Evolutionary conservation across 345 rosid genomes (phyloP), one percentile per base, ranked within the genome.

Genomic region (Camelina laxa): DNA sequence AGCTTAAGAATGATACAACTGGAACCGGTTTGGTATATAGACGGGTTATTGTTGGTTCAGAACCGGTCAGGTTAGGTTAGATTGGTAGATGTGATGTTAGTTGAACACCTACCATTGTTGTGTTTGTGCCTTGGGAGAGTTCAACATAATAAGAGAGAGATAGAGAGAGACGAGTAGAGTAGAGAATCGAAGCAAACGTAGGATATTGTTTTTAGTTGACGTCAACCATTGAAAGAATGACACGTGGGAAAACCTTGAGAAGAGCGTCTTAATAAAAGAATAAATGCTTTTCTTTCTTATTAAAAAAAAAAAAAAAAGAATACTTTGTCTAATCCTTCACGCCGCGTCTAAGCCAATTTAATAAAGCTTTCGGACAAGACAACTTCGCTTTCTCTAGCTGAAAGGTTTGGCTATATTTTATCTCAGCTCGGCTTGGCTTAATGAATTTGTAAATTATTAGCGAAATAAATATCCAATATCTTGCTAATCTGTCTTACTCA

Each of bases 251-350:
- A 10, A 10, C 22, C 10, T 53, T 33, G 70, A 75, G 75, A 69
- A 44, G 51, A 33, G 74, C 69, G 69, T 68, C 19, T 68, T 35
- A 69, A 33, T 33, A 33, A 31, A 31, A 16, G 76, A 61, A 75
- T 76, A 55, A 69, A 69, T 69, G 54, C 64, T 55, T 69, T 56
- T 42, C 65, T 58, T 58, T 6, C 20, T n/a, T 42, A 21, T 7
- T 17, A 64, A 64, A 54, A 21, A 45, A 44, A 36, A 65, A 24
- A 57, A 44, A 51, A 7, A 56, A 47, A 6, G 57, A 77, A 70
- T 70, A 39, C 80, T 36, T 70, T 77, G 72, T 56, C 80, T 77
- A 77, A 77, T 70, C 75, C 80, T 77, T 70, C 80, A 77, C 80
- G 80, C 76, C 76, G 80, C 76, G 80, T 77, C 76, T 77, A 70